Evolutionary conservation across 345 rosid species (phyloP).

Genomic region (Rhodomyrtus tomentosa): DNA sequence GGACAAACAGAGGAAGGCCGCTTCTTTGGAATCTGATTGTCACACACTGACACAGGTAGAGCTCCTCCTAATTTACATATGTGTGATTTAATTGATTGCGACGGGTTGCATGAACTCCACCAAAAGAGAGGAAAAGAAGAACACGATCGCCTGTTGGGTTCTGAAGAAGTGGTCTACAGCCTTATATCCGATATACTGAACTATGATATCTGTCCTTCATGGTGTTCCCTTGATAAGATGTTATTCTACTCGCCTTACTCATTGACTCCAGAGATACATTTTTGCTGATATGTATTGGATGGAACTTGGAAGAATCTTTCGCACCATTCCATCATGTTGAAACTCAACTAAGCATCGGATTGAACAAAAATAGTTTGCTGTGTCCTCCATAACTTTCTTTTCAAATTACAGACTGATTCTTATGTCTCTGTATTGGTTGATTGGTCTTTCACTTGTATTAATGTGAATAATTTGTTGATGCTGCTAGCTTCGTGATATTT

Average conservation of each 20-base stretch:
- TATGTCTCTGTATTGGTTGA: neutral
- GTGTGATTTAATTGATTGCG: neutral
- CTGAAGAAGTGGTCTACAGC: neutral
- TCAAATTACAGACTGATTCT: neutral
- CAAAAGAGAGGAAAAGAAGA: neutral
- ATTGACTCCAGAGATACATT: neutral
- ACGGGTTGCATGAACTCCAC: neutral
- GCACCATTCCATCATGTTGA: neutral
- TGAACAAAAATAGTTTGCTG: neutral
- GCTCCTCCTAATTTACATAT: neutral
- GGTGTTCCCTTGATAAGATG: neutral
- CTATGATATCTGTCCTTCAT: neutral
- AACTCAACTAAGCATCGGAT: neutral
- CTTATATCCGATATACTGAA: neutral
- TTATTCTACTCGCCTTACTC: neutral
- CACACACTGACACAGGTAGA: conserved; percentile 51
- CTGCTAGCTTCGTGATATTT: neutral
- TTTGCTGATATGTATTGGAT: neutral
- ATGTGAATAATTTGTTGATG: neutral
- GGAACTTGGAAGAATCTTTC: neutral
- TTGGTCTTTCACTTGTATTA: neutral
- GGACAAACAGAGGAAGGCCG: conserved; percentile 41
- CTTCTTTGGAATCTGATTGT: conserved; percentile 47
- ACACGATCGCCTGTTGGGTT: neutral
- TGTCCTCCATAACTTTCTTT: neutral